Conservation (phyloP, 176 grass and related monocot genomes). For the Leersia perrieri region DNA sequence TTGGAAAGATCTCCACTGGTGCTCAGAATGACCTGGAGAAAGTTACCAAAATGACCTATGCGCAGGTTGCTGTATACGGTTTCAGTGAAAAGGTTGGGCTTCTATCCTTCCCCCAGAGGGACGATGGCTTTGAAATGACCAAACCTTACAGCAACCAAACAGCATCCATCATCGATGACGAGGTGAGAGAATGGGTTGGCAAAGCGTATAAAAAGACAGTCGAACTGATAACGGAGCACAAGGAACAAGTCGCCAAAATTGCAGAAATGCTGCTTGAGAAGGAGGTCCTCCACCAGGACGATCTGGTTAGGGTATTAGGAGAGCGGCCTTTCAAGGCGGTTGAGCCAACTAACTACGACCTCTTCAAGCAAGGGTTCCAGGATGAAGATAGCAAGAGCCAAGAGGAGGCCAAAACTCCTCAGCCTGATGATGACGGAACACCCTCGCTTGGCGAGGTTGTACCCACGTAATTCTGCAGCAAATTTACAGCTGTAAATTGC, state of each 20-base stretch:
- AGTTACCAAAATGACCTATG: constrained; percentile 97
- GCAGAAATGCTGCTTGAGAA: constrained; percentile 90
- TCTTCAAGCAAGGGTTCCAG: constrained; percentile 76
- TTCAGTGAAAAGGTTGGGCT: constrained; percentile 97
- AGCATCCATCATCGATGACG: constrained; percentile 74
- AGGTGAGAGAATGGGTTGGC: constrained; percentile 91
- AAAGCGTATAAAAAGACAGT: constrained; percentile 75
- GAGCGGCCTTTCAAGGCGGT: constrained; percentile 72
- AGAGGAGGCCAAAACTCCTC: constrained; percentile 11
- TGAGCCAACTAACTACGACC: constrained; percentile 77
- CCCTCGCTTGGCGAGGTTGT: constrained; percentile 63
- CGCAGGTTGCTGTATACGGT: constrained; percentile 88
- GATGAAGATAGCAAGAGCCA: constrained; percentile 49
- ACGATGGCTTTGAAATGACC: constrained; percentile 88
- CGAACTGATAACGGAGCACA: constrained; percentile 75
- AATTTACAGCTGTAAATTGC: constrained; percentile 32
- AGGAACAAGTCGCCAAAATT: constrained; percentile 68
- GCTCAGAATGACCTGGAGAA: constrained; percentile 98
- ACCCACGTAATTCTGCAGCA: constrained; percentile 38
- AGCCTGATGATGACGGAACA: constrained; percentile 40
- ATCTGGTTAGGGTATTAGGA: constrained; percentile 70
- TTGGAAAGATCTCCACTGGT: constrained; percentile 95
- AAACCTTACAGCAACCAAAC: constrained; percentile 98
- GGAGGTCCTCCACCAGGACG: constrained; percentile 94
- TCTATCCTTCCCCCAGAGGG: constrained; percentile 89